A percentile compares a stretch with the other conserved stretches of the same genome.
Evolutionary conservation across 2,329 filamentous ascomycete species (phyloP).

Genomic region (Nigrospora osmanthi): DNA sequence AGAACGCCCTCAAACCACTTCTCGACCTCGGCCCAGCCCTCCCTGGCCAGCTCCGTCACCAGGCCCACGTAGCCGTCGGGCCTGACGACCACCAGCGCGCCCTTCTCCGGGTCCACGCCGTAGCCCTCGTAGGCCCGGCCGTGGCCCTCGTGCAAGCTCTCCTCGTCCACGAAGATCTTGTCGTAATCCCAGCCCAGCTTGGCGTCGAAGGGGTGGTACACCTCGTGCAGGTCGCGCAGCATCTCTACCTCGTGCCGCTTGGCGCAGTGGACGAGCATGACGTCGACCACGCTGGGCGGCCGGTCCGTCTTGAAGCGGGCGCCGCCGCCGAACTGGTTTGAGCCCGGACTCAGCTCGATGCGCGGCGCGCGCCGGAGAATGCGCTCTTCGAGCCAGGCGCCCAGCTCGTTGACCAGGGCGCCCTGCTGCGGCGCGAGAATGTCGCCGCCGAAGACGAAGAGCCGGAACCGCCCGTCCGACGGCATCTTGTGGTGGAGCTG

Average conservation of each 20-base stretch:
- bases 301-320: constrained; percentile 25
- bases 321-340: constrained; percentile 6
- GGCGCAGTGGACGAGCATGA: constrained; percentile 52
- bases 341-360: constrained; percentile 12
- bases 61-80: constrained; percentile 61
- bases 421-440: constrained; percentile 34
- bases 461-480: constrained; percentile 44
- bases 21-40: constrained; percentile 10
- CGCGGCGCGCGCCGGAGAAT: constrained; percentile 33
- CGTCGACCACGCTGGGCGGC: constrained; percentile 40
- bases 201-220: constrained; percentile 37
- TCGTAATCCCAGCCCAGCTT: constrained; percentile 46
- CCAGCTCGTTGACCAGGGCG: constrained; percentile 34
- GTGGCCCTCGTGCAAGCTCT: constrained; percentile 43
- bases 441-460: constrained; percentile 53
- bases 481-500: constrained; percentile 46
- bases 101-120: constrained; percentile 45
- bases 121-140: constrained; percentile 46
- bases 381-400: constrained; percentile 31
- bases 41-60: constrained; percentile 24
- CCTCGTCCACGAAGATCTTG: constrained; percentile 47
- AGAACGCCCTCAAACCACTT: constrained; percentile 13
- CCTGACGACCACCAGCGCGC: constrained; percentile 51
- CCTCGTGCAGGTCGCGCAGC: constrained; percentile 38
- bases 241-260: constrained; percentile 40